A percentile compares a stretch with the other conserved stretches of the same genome.
Evolutionary conservation across 2,329 filamentous ascomycete genomes (phyloP).

Genomic region (Laburnicola sp.): DNA sequence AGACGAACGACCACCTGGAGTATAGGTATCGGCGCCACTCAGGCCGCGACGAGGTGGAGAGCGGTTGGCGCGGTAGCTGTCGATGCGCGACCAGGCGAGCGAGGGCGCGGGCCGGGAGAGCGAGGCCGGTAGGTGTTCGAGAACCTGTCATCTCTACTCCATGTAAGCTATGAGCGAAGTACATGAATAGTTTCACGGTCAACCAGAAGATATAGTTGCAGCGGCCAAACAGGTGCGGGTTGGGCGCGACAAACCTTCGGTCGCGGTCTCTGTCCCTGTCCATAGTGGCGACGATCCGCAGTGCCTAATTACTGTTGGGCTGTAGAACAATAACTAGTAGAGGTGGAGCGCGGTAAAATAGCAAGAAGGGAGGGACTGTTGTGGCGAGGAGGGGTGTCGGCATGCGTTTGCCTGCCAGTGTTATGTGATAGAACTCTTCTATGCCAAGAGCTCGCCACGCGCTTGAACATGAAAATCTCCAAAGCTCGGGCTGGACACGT

Average conservation of each 20-base stretch:
- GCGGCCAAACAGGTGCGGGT: constrained; percentile 13
- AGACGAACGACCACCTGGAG: constrained; percentile 39
- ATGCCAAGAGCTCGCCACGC: not conserved
- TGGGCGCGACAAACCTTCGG: constrained; percentile 47
- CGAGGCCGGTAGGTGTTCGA: constrained; percentile 45
- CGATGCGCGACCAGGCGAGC: no score
- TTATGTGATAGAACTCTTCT: not conserved
- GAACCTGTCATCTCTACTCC: constrained; percentile 40
- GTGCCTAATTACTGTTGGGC: not conserved
- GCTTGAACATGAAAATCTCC: not conserved
- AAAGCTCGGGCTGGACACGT: constrained; percentile 1
- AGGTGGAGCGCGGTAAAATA: not conserved
- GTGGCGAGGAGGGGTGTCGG: not conserved
- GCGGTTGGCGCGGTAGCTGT: no score
- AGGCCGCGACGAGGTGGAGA: constrained; percentile 42
- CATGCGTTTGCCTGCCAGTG: not conserved
- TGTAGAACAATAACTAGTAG: constrained; percentile 6
- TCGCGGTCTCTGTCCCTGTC: constrained; percentile 48
- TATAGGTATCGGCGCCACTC: constrained; percentile 47
- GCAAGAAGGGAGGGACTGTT: not conserved
- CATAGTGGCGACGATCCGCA: constrained; percentile 26
- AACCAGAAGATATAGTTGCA: not conserved
- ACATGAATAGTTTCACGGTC: not conserved
- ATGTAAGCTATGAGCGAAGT: constrained; percentile 15
- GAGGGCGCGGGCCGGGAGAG: constrained; percentile 39